A percentile compares a stretch with the other conserved stretches of the same genome.
phyloP scores from a whole-genome alignment of 1,284 basidiomycete species.

The Cryptococcus amylolentus region DNA sequence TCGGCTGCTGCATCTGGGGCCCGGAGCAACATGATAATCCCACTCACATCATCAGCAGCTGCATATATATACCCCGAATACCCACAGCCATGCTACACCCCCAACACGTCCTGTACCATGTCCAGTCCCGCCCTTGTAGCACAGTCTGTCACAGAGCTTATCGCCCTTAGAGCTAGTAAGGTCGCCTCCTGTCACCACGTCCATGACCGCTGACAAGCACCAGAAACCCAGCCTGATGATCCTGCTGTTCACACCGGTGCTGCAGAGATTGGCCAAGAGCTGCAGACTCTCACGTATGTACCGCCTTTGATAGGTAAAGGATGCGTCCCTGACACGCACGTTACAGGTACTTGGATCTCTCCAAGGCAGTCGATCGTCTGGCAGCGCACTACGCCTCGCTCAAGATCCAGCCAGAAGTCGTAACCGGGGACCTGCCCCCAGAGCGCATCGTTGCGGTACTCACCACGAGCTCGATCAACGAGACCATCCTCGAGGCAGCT shows the following conservation, averaged over 20 bases:
- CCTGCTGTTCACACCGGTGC: constrained; percentile 45
- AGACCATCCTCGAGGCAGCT: constrained; percentile 54
- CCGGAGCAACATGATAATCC: too few relatives aligned
- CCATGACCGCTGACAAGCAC: neutral
- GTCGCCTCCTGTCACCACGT: neutral
- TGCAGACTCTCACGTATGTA: constrained; percentile 41
- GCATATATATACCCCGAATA: too few relatives aligned
- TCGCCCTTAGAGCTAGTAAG: constrained; percentile 40
- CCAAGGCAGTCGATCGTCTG: constrained; percentile 51
- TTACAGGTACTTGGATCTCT: constrained; percentile 44
- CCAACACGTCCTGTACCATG: constrained; percentile 16
- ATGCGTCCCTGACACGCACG: neutral
- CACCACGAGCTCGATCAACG: constrained; percentile 51
- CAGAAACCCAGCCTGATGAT: constrained; percentile 36
- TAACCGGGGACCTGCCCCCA: constrained; percentile 32
- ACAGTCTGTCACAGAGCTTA: constrained; percentile 40
- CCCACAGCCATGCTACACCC: too few relatives aligned
- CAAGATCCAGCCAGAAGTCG: constrained; percentile 14
- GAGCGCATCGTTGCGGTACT: constrained; percentile 50
- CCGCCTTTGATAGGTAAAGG: neutral
- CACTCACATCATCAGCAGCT: too few relatives aligned
- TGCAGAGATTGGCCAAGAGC: constrained; percentile 43
- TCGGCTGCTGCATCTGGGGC: too few relatives aligned
- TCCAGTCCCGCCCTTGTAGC: constrained; percentile 38
- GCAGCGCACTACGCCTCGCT: constrained; percentile 49